Conservation (phyloP, 176 grass and related monocot species). For the Aegilops bicornis region DNA sequence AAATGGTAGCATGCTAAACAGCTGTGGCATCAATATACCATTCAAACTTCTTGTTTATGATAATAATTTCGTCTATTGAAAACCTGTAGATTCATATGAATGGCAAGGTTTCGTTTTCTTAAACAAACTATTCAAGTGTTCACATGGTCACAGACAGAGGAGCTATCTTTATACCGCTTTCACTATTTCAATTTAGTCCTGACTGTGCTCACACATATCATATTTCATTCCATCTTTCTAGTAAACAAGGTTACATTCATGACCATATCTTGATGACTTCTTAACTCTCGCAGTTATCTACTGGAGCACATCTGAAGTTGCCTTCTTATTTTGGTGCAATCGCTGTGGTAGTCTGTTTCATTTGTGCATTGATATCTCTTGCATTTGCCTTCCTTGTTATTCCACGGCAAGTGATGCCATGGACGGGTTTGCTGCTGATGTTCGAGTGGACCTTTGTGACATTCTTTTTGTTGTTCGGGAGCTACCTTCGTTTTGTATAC, state of each 20-base stretch:
- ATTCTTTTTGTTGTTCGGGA: conserved; percentile 70
- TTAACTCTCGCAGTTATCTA: conserved; percentile 48
- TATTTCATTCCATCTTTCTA: conserved; percentile 3
- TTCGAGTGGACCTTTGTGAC: conserved; percentile 67
- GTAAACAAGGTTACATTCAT: conserved; percentile 1
- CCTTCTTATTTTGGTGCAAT: conserved; percentile 68
- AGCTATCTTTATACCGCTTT: conserved; percentile 1
- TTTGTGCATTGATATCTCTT: conserved; percentile 55
- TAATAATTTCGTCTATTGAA: neutral
- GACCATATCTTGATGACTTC: conserved; percentile 14
- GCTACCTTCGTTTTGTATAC: conserved; percentile 65
- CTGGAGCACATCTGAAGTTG: conserved; percentile 48
- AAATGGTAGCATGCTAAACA: neutral
- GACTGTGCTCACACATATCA: neutral
- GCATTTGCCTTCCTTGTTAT: conserved; percentile 64
- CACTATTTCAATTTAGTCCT: conserved; percentile 12
- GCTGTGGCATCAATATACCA: neutral
- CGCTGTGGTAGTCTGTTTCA: conserved; percentile 53
- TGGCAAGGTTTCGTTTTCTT: neutral
- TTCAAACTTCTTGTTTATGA: neutral
- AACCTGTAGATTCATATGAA: neutral
- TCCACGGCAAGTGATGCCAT: conserved; percentile 85
- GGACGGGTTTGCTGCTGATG: conserved; percentile 85
- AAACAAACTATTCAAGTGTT: neutral
- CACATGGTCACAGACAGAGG: neutral